Evolutionary conservation across 2,329 filamentous ascomycete genomes (phyloP).

Genomic region (Scopulariopsis brevicaulis): DNA sequence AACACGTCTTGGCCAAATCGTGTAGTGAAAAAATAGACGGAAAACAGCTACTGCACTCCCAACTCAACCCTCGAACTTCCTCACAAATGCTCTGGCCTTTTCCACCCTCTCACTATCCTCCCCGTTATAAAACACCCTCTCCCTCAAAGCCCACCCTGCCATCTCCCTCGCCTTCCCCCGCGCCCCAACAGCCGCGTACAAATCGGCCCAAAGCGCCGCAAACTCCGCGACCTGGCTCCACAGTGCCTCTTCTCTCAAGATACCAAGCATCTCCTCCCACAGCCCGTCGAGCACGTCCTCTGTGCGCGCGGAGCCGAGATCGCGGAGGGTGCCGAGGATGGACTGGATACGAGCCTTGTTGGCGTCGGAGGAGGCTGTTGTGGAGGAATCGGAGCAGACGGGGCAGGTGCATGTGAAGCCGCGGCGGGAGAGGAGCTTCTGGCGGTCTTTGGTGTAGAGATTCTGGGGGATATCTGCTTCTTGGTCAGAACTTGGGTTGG

Average conservation of each 20-base stretch:
- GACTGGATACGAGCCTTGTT: conserved; percentile 1
- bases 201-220: neutral
- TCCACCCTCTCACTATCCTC: conserved; percentile 3
- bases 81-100: neutral
- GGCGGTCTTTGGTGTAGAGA: conserved; percentile 12
- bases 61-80: neutral
- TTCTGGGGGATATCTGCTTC: conserved; percentile 5
- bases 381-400: conserved; percentile 13
- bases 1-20: too few relatives aligned
- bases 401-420: conserved; percentile 17
- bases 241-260: neutral
- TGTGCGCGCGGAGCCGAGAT: neutral
- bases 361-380: neutral
- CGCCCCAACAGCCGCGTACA: neutral
- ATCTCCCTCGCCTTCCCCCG: neutral
- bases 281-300: neutral
- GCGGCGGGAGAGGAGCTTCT: conserved; percentile 10
- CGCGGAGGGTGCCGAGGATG: conserved; percentile 1
- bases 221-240: neutral
- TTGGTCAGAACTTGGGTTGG: neutral
- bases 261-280: neutral
- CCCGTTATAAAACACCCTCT: conserved; percentile 1
- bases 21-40: neutral
- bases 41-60: neutral
- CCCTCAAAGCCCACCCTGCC: neutral